These are phyloP conservation scores for Rhododendron ovatum DNA, from an alignment of 148 eudicot species.

Conservation along the genomic window DNA sequence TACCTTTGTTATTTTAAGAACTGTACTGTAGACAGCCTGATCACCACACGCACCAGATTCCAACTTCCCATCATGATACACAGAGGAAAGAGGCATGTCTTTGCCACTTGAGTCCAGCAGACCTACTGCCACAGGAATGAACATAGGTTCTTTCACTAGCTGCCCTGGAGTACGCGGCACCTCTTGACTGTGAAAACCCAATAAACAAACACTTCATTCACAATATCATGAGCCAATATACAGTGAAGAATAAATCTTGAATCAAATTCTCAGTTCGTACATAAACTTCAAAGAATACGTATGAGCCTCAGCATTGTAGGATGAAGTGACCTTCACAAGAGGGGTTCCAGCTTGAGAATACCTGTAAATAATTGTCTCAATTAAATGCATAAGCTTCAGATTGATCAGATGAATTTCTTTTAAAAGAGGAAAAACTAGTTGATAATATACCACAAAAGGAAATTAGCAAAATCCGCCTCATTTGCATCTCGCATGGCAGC, in stretches of 20 bases:
- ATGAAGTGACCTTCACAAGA: conserved; percentile 62
- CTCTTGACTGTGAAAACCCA: conserved; percentile 64
- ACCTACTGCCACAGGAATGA: conserved; percentile 84
- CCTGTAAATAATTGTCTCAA: conserved; percentile 33
- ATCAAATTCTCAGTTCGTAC: conserved; percentile 24
- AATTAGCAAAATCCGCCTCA: conserved; percentile 86
- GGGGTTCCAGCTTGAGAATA: conserved; percentile 99
- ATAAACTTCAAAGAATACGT: conserved; percentile 78
- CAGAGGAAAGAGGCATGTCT: conserved; percentile 77
- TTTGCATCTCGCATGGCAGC: conserved; percentile 99
- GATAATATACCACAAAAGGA: conserved; percentile 63
- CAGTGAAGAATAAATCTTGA: background rate
- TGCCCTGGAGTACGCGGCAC: conserved; percentile 95
- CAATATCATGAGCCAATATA: background rate
- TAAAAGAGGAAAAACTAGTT: background rate
- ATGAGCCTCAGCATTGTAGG: conserved; percentile 65
- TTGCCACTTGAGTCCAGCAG: conserved; percentile 76
- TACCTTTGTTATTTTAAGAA: conserved; percentile 91
- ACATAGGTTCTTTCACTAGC: conserved; percentile 87
- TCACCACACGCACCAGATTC: conserved; percentile 39
- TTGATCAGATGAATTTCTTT: background rate
- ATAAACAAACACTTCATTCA: conserved; percentile 2
- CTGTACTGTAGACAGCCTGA: conserved; percentile 55
- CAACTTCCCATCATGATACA: conserved; percentile 71
- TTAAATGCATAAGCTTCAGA: conserved; percentile 14